Evolutionary conservation across 305 asterid species (phyloP), one percentile per base, ranked within the genome.

Genomic region (Striga hermonthica): DNA sequence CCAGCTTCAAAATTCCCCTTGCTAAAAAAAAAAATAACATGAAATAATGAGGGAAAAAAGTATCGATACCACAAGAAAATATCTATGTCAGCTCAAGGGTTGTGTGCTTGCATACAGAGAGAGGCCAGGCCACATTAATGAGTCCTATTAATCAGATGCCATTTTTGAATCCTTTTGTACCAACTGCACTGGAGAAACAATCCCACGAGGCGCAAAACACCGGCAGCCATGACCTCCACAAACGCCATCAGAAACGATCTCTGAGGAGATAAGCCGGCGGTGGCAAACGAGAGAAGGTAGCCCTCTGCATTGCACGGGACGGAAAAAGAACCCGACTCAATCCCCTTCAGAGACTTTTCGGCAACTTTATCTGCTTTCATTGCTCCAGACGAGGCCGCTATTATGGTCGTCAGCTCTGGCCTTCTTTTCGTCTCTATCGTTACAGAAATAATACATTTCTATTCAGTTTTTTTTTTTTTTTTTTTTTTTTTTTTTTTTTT

Each of bases 281-380:
- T 84, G 1, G 82, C 93, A 10, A 91, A 67, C 59, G 96, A 78
- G 5, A 88, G 87, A 11, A 86, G 35, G 72, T 67, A 68, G 4
- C 96, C 96, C 74, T 80, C 87, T 0, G 77, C 72, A 75, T 91
- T 91, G 86, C 97, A 88, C 47, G 93, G 77, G 40, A 91, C 85
- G 5, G 81, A 66, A 64, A 88, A 91, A 15, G 79, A 67, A 3
- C 91, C 91, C n/a, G 82, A 77, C 64, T 78, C 80, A 11, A 91
- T 85, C 52, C 95, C 97, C 0, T 70, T 53, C 73, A 88, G 70
- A 16, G 93, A 60, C 48, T 79, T 88, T 75, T 74, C 74, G 38
- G 97, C 97, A 36, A 91, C 96, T 38, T 82, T 88, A 5, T 88
- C 95, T 10, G 95, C 83, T 78, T 79, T 83, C 96, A 91, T 86